Evolutionary conservation across 1,139 yeast genomes (phyloP).

Genomic region (Zygoascus hellenicus): DNA sequence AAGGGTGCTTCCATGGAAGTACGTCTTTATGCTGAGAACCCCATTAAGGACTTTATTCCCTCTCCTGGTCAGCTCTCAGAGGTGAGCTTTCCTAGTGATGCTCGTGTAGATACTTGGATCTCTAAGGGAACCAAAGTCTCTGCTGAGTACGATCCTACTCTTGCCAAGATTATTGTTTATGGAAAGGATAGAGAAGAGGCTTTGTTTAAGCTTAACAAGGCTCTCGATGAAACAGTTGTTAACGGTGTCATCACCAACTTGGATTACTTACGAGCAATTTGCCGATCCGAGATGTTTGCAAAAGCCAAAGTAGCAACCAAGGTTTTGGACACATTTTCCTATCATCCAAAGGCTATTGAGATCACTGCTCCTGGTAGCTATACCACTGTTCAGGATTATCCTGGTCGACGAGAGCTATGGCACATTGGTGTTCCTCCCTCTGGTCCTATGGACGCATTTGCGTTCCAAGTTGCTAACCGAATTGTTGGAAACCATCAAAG

Average conservation of each 20-base stretch:
- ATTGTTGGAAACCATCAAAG: conserved; percentile 77
- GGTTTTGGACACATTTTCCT: conserved; percentile 75
- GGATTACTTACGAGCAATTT: conserved; percentile 82
- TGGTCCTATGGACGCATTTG: conserved; percentile 94
- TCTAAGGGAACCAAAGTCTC: conserved; percentile 82
- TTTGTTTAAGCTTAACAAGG: conserved; percentile 64
- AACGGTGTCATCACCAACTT: conserved; percentile 86
- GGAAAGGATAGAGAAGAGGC: conserved; percentile 88
- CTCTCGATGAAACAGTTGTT: conserved; percentile 79
- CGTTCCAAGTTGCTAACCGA: conserved; percentile 83
- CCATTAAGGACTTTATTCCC: conserved; percentile 89
- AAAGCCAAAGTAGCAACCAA: conserved; percentile 81
- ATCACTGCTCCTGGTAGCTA: conserved; percentile 84
- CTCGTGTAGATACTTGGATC: conserved; percentile 93
- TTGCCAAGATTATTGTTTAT: conserved; percentile 93
- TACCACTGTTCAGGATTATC: conserved; percentile 93
- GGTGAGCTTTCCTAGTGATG: conserved; percentile 79
- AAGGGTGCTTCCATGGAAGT: conserved; percentile 96
- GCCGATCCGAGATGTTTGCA: conserved; percentile 76
- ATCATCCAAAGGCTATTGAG: conserved; percentile 79
- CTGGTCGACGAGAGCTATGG: conserved; percentile 90
- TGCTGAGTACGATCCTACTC: conserved; percentile 93
- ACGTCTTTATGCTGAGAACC: conserved; percentile 92
- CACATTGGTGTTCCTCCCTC: conserved; percentile 94
- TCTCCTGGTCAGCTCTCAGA: conserved; percentile 92